Evolutionary conservation across 108 stramenopile species (phyloP), one percentile per base, ranked within the genome.

Genomic region (Cyclotella choctawhatcheeana): DNA sequence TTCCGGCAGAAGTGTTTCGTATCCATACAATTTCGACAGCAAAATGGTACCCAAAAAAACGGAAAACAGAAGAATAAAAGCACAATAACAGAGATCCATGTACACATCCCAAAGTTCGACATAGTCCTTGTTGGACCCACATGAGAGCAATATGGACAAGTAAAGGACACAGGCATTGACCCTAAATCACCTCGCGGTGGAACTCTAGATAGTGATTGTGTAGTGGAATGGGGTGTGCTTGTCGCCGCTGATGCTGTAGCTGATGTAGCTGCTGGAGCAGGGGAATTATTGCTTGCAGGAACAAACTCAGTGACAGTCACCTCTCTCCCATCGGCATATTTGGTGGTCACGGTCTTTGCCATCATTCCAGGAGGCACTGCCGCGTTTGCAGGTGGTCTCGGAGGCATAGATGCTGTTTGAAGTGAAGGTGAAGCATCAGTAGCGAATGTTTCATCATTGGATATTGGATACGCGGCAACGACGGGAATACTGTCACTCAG

Each of bases 301-400:
- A 22, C 16, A 52, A 52, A 81, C 47, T 81, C 73, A 26, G 80
- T 74, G 5, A 70, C 63, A 2, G 80, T 81, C 37, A 74, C 80
- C 64, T 81, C 58, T 51, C 80, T 56, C 18, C 80, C 80, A 53
- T 81, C 80, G 8, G 37, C 48, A 34, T 71, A 74, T 5, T 65
- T 79, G 20, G 71, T 74, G 8, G 73, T 81, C 3, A 65, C 64
- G 16, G 64, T 59, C 45, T 58, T 69, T 40, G 54, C 33, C 6
- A 63, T 48, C 56, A 69, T 63, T 20, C 69, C 62, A 0, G 20
- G 30, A 13, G 65, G 70, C 0, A 43, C 35, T 7, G 59, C 59
- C 3, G 22, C 37, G 26, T 60, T 22, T 0, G 59, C 20, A 20
- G 56, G 56, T 17, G 16, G 31, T 58, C 16, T 27, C 30, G 29